A percentile compares a stretch with the other conserved stretches of the same genome.
Evolutionary conservation across 73 alveolate species (phyloP).

Genomic region (Diophrys appendiculata): DNA sequence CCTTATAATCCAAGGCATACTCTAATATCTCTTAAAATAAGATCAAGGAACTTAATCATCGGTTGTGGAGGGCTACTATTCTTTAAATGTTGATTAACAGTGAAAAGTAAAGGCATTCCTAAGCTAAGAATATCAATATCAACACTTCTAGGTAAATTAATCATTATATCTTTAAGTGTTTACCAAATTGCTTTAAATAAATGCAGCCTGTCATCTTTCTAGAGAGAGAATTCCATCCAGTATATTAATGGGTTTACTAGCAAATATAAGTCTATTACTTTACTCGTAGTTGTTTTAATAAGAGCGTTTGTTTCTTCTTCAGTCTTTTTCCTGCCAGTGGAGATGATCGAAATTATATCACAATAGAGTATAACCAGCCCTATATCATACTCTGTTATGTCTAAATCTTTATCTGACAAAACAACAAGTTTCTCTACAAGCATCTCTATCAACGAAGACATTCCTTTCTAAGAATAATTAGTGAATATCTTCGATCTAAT

Average conservation of each 20-base stretch:
- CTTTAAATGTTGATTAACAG: constrained; percentile 29
- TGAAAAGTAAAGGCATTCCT: constrained; percentile 41
- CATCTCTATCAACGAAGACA: constrained; percentile 54
- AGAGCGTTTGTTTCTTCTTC: constrained; percentile 66
- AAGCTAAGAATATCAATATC: constrained; percentile 55
- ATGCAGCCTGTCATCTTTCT: constrained; percentile 63
- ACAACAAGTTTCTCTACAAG: constrained; percentile 39
- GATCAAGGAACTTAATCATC: constrained; percentile 60
- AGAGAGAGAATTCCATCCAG: constrained; percentile 64
- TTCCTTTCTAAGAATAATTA: constrained; percentile 61
- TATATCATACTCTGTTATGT: constrained; percentile 47
- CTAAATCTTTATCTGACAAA: constrained; percentile 48
- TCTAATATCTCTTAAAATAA: constrained; percentile 54
- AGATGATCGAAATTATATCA: constrained; percentile 52
- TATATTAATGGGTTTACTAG: constrained; percentile 55
- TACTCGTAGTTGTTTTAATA: constrained; percentile 37
- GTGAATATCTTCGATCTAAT: constrained; percentile 58
- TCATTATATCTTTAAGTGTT: constrained; percentile 58
- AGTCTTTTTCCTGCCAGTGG: constrained; percentile 42
- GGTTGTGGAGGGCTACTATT: constrained; percentile 40
- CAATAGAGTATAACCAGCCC: constrained; percentile 9
- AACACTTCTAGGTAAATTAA: constrained; percentile 47
- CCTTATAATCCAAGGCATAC: not conserved
- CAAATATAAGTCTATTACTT: constrained; percentile 51
- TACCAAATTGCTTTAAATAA: constrained; percentile 53